Base-by-base conservation (phyloP, 2,329 filamentous ascomycete genomes). In the Pleoardoris graminearum region DNA sequence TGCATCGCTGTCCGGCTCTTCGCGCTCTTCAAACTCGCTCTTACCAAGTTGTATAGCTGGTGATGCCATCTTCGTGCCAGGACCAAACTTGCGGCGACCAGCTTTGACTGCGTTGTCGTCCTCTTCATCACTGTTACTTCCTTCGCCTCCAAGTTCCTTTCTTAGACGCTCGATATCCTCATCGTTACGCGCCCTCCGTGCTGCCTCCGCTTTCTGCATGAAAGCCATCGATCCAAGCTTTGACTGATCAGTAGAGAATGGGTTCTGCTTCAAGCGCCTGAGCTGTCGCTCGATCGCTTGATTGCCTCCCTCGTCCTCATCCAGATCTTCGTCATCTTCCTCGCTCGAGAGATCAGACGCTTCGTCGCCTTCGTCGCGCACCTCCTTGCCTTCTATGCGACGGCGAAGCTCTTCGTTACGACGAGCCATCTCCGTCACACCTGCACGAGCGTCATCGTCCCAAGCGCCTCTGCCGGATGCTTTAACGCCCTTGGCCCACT, bases 131-230 rank as follows among this genome's bases (percentile, higher is more conserved):
- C 72, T 66, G 3, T 58, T 54, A 4, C 85, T 86, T 23, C 86
- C 85, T 36, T 83, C 82, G 2, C 80, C 81, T 44, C 79, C 79
- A 19, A 97, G 78, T 42, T 93, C 88, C 50, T 85, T 84, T 43
- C 86, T 82, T 43, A 97, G 61, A 7, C 61, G 60, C 48, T 73
- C 70, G 29, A 77, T 65, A 27, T 90, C 83, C 50, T 89, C 88
- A 63, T 96, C 90, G 61, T 97, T 97, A 51, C 85, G 83, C 57
- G 87, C 84, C 72, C 87, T 91, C 65, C 85, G 85, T 32, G 85
- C 81, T 23, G 87, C 88, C 66, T 97, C 92, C 1, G 91, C 90
- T 60, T 88, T 91, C 65, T 88, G 85, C 94, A 99, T 97, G 71
- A 99, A 99, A 55, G 90, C 90, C 87, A 99, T 91, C 46, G 83